Base-by-base conservation (phyloP, 2,329 filamentous ascomycete species). In the Trichothecium roseum region DNA sequence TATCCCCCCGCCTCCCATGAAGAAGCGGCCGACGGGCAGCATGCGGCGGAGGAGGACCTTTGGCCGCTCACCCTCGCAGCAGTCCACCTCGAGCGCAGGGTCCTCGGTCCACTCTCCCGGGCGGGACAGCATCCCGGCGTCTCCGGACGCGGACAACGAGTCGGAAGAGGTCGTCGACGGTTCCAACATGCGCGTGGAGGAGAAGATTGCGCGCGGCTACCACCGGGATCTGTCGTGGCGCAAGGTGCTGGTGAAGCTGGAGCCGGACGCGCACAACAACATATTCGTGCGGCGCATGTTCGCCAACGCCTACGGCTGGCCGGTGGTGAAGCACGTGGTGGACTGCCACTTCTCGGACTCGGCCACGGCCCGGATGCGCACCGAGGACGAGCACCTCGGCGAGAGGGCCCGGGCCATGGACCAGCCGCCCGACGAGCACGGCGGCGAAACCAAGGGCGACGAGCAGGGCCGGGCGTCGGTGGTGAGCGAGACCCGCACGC, bases 181-280 rank as follows among this genome's bases (percentile, higher is more conserved):
- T 13, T 74, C 78, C 8, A 75, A 64, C 43, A 88, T 96, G 77
- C 85, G 84, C 42, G 87, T 96, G 1, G 91, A 98, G 57, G 91
- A 98, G 57, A 96, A 95, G 60, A 98, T 98, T 45, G 91, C 91
- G 2, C 76, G 91, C 32, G 91, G 87, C 12, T 98, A 98, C 60
- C 91, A 98, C 56, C 78, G 79, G 10, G 86, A 86, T 43, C 62
- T 98, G 15, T 84, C 85, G 2, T 98, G 91, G 91, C 83, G 91
- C 31, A 98, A 98, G 55, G 91, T 98, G 2, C 74, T 98, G 4
- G 91, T 98, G 12, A 83, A 91, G 36, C 69, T 98, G 3, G 89
- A 98, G 54, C 91, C 91, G 0, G 91, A 98, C 58, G 91, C 91
- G 0, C 91, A 98, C 63, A 98, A 98, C 60, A 98, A 98, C 57